Base-by-base conservation (phyloP, 257 asterid species). In the Lycium barbarum region DNA sequence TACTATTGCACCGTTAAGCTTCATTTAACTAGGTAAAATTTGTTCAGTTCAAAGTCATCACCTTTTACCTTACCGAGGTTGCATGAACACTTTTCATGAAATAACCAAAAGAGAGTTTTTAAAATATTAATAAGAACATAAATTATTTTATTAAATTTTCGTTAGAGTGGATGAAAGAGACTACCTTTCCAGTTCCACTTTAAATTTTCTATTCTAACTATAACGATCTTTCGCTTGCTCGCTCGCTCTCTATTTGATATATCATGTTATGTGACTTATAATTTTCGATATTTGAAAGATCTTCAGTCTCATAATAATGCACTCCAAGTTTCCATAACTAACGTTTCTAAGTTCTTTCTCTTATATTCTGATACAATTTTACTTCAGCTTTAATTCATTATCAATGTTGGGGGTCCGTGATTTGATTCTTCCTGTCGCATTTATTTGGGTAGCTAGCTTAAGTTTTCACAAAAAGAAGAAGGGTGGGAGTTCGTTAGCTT, bases 31-130 rank as follows among this genome's bases (percentile, higher is more conserved):
- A 18, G 54, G 59, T 73, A 73, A 73, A 47, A 20, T 11, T 45
- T 47, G 8, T 73, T 73, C 80, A 73, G 53, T 47, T 47, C 5
- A 73, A 73, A 45, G 80, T 45, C 38, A 45, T 73, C 36, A 47
- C n/a, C 0, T 73, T 73, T 73, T 20, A 73, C 57, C 59, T 73
- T 72, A n/a, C 18, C 40, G 59, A 3, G 38, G 40, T 10, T 45
- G 59, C 54, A 20, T 43, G 80, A 20, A 20, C 38, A 73, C 17
- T 45, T 73, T 0, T n/a, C 38, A 43, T 72, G 8, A 45, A 45
- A n/a, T 45, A 10, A 11, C 17, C n/a, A n/a, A 67, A 45, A 11
- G 38, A 45, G 3, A 1, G 26, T 5, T 20, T 43, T 70, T 17
- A 38, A 71, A 38, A 71, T 71, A 71, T 40, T 71, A 40, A 43